Conservation (phyloP, 352 stramenopile genomes). For the Globisporangium alternatum region DNA sequence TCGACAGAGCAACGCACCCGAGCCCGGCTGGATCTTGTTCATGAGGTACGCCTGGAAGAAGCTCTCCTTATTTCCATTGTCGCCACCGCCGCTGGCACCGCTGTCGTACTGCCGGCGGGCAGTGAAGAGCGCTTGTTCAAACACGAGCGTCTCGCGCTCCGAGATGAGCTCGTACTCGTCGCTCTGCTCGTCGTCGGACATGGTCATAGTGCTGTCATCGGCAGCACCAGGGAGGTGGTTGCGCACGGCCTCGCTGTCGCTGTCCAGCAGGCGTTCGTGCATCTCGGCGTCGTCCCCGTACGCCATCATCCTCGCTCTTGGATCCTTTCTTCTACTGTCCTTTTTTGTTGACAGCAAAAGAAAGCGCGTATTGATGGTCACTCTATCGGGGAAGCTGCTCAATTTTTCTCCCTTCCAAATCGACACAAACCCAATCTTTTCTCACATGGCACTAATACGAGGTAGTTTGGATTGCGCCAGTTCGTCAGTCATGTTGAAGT, state of each 20-base stretch:
- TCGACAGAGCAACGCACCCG: conserved; percentile 30
- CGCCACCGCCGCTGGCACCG: background rate
- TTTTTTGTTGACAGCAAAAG: background rate
- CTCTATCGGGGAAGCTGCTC: too few species aligned
- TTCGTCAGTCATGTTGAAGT: conserved; percentile 2
- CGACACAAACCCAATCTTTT: background rate
- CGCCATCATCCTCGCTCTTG: conserved; percentile 22
- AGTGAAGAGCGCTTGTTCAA: conserved; percentile 54
- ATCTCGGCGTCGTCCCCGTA: conserved; percentile 26
- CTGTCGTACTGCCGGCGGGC: conserved; percentile 28
- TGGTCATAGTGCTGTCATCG: conserved; percentile 12
- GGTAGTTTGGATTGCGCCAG: background rate
- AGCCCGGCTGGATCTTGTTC: conserved; percentile 83
- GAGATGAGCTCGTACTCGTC: conserved; percentile 73
- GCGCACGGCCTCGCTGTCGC: conserved; percentile 7
- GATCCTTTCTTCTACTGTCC: background rate
- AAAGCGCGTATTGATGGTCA: too few species aligned
- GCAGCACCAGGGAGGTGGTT: conserved; percentile 3
- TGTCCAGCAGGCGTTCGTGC: conserved; percentile 24
- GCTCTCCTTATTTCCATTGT: conserved; percentile 22
- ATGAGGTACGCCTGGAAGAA: conserved; percentile 77
- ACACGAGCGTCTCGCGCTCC: conserved; percentile 76
- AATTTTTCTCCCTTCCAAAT: too few species aligned
- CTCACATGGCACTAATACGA: background rate
- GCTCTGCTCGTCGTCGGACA: conserved; percentile 23